Conservation (phyloP, 2,329 filamentous ascomycete genomes). For the Phyllosticta citriasiana region DNA sequence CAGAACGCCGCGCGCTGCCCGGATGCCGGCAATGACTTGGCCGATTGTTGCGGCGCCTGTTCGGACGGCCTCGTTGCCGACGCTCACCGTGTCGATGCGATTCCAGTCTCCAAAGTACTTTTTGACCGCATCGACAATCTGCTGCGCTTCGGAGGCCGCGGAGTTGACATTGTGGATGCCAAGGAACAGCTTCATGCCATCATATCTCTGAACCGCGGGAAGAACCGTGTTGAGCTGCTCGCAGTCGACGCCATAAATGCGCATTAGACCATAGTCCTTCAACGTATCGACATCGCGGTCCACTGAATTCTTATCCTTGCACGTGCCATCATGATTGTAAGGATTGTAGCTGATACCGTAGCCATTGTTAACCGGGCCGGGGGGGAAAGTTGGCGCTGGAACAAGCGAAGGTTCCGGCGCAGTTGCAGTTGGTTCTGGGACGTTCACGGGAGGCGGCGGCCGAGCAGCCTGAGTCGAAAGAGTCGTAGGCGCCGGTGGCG, state of each 20-base stretch:
- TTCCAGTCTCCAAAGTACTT: constrained; percentile 50
- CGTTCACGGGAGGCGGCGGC: background rate
- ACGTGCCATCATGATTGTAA: constrained; percentile 27
- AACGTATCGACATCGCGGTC: constrained; percentile 52
- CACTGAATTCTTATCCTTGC: constrained; percentile 57
- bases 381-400: background rate
- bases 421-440: background rate
- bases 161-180: constrained; percentile 51
- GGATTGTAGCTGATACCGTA: constrained; percentile 8
- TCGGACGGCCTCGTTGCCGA: constrained; percentile 72
- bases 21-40: constrained; percentile 50
- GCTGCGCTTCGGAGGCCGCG: constrained; percentile 43
- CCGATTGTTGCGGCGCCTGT: constrained; percentile 37
- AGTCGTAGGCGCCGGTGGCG: background rate
- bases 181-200: constrained; percentile 59
- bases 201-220: constrained; percentile 48
- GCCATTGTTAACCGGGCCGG: background rate
- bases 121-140: constrained; percentile 48
- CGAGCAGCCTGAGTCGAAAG: background rate
- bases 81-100: constrained; percentile 57
- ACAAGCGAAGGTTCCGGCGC: background rate
- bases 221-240: constrained; percentile 55
- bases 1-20: constrained; percentile 47
- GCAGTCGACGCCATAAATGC: constrained; percentile 75
- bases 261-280: constrained; percentile 53